These are phyloP conservation scores for Ophiostoma angusticollis DNA, from an alignment of 2,329 filamentous ascomycete genomes.

Conservation along the genomic window DNA sequence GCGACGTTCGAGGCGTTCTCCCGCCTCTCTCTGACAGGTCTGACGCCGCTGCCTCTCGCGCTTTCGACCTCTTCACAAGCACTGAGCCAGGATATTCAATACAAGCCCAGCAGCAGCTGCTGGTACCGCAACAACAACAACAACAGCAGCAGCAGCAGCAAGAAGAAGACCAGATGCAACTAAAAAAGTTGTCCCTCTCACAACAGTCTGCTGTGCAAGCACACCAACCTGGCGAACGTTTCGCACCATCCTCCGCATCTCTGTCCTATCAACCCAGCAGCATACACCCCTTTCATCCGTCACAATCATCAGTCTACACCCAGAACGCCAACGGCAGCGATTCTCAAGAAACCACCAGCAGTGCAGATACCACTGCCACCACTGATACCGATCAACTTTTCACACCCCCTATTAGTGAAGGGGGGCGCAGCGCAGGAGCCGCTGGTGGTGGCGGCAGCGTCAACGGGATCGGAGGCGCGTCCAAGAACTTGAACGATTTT, in stretches of 20 bases:
- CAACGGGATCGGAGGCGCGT: slow-evolving; percentile 1
- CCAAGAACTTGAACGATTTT: slow-evolving; percentile 17
- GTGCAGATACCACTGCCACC: slow-evolving; percentile 23
- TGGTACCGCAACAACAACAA: slow-evolving; percentile 6
- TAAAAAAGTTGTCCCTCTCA: slow-evolving; percentile 10
- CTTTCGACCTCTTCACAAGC: slow-evolving; percentile 8
- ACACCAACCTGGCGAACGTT: slow-evolving; percentile 1
- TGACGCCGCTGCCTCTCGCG: slow-evolving; percentile 14
- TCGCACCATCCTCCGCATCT: slow-evolving; percentile 1
- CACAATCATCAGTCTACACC: background rate
- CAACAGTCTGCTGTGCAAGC: background rate
- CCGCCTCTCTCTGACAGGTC: slow-evolving; percentile 12
- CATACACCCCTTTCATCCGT: slow-evolving; percentile 9
- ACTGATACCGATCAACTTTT: slow-evolving; percentile 29
- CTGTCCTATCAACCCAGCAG: slow-evolving; percentile 10
- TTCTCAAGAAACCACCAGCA: slow-evolving; percentile 25
- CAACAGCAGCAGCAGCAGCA: slow-evolving; percentile 5
- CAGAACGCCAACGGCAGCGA: slow-evolving; percentile 8
- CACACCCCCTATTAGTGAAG: slow-evolving; percentile 31
- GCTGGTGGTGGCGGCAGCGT: slow-evolving; percentile 20
- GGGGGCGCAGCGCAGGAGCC: slow-evolving; percentile 26
- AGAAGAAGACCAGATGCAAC: slow-evolving; percentile 8
- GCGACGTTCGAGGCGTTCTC: slow-evolving; percentile 11
- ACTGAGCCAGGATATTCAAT: slow-evolving; percentile 6
- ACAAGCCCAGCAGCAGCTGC: slow-evolving; percentile 3